A percentile compares a stretch with the other conserved stretches of the same genome.
These are phyloP conservation scores for Backusella luteola DNA, from an alignment of 192 early-diverging fungal genomes.

Conservation along the genomic window DNA sequence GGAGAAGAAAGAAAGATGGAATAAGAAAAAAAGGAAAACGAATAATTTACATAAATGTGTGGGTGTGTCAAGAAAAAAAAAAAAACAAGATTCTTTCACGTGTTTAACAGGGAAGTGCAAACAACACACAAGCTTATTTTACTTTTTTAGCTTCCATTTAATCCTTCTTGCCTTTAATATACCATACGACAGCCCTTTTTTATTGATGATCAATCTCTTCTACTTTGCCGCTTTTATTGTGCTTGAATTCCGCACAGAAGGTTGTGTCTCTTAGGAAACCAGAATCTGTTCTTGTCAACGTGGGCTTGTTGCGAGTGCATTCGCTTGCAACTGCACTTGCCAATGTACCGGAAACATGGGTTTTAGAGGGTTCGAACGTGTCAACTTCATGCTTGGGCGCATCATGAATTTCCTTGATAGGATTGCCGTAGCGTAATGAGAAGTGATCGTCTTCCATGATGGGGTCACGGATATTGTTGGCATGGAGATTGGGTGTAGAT, in stretches of 20 bases:
- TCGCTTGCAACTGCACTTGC: background rate
- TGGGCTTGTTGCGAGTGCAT: background rate
- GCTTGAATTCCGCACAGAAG: slow-evolving; percentile 14
- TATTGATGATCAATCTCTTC: slow-evolving; percentile 20
- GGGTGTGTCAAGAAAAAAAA: background rate
- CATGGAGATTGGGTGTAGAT: background rate
- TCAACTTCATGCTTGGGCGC: background rate
- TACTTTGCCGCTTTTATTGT: slow-evolving; percentile 8
- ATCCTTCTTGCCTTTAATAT: background rate
- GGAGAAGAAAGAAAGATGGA: background rate
- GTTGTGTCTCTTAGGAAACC: slow-evolving; percentile 4
- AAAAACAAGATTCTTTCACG: background rate
- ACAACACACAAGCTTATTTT: background rate
- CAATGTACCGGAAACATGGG: slow-evolving; percentile 1
- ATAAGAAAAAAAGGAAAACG: background rate
- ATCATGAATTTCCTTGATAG: slow-evolving; percentile 23
- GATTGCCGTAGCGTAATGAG: slow-evolving; percentile 23
- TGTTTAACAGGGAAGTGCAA: background rate
- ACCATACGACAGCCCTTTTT: background rate
- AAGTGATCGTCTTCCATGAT: slow-evolving; percentile 26
- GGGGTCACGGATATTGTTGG: slow-evolving; percentile 14
- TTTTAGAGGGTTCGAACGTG: slow-evolving; percentile 15
- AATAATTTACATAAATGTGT: background rate
- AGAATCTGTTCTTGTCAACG: background rate
- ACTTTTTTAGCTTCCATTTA: background rate